Evolutionary conservation across 2,329 filamentous ascomycete genomes (phyloP).

Genomic region (Fusarium veterinarium): DNA sequence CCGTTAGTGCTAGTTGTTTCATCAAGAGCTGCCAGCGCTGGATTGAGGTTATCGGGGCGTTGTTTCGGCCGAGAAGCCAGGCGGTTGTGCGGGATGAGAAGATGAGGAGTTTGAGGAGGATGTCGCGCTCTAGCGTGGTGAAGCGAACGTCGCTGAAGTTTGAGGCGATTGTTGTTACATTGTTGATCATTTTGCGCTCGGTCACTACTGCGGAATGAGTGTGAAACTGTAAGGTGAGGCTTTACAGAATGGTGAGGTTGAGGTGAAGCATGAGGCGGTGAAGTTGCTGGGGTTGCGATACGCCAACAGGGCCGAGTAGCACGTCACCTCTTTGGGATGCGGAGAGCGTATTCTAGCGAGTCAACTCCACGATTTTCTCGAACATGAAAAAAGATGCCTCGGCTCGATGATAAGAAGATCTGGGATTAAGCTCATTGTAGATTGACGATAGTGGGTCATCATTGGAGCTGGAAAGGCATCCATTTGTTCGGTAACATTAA

Average conservation of each 20-base stretch:
- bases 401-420: not conserved
- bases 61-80: conserved; percentile 8
- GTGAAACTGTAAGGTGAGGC: not conserved
- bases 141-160: not conserved
- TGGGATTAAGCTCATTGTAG: not conserved
- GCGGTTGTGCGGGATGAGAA: conserved; percentile 7
- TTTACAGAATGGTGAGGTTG: not conserved
- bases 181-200: not conserved
- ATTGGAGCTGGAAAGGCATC: rapidly evolving
- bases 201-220: no score
- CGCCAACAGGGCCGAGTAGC: not conserved
- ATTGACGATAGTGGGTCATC: not conserved
- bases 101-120: conserved; percentile 7
- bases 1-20: conserved; percentile 10
- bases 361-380: not conserved
- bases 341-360: not conserved
- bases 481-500: not conserved
- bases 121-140: conserved; percentile 8
- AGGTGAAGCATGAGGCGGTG: conserved; percentile 10
- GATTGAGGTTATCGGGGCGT: not conserved
- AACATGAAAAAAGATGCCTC: not conserved
- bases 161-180: not conserved
- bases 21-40: conserved; percentile 3
- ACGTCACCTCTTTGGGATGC: not conserved
- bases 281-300: conserved; percentile 1